Conservation (phyloP, 306 rosid genomes). For the Pterocarpus macrocarpus region DNA sequence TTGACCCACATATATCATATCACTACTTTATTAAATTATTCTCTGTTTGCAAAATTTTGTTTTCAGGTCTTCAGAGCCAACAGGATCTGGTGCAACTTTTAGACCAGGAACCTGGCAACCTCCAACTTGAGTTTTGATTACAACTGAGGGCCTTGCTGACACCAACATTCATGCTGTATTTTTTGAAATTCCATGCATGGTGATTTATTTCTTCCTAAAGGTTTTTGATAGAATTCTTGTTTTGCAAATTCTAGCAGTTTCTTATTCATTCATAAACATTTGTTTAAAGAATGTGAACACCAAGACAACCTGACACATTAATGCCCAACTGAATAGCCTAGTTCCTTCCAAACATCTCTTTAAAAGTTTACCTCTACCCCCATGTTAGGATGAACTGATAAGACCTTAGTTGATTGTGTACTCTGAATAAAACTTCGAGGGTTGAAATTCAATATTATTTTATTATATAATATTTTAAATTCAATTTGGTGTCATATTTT, state of each 20-base stretch:
- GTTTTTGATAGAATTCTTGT: constrained; percentile 34
- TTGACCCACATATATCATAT: neutral
- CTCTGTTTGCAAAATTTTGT: constrained; percentile 28
- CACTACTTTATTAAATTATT: constrained; percentile 9
- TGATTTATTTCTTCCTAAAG: constrained; percentile 33
- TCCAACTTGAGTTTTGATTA: constrained; percentile 64
- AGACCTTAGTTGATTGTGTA: too few species aligned
- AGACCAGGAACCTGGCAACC: constrained; percentile 98
- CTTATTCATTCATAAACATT: constrained; percentile 39
- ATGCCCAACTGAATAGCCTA: neutral
- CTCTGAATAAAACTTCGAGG: too few species aligned
- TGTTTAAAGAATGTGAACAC: constrained; percentile 21
- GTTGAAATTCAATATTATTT: too few species aligned
- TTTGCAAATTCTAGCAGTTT: constrained; percentile 21
- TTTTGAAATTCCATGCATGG: constrained; percentile 13
- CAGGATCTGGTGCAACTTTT: constrained; percentile 74
- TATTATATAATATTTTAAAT: too few species aligned
- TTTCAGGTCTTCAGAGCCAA: constrained; percentile 83
- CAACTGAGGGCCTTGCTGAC: constrained; percentile 28
- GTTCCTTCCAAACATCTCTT: neutral
- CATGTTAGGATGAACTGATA: too few species aligned
- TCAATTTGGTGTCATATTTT: too few species aligned
- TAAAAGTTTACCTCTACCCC: too few species aligned
- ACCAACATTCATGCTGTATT: constrained; percentile 28
- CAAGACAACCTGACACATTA: neutral